These are phyloP conservation scores for Sugiyamaella novakii DNA, from an alignment of 1,139 yeast genomes.

Conservation along the genomic window DNA sequence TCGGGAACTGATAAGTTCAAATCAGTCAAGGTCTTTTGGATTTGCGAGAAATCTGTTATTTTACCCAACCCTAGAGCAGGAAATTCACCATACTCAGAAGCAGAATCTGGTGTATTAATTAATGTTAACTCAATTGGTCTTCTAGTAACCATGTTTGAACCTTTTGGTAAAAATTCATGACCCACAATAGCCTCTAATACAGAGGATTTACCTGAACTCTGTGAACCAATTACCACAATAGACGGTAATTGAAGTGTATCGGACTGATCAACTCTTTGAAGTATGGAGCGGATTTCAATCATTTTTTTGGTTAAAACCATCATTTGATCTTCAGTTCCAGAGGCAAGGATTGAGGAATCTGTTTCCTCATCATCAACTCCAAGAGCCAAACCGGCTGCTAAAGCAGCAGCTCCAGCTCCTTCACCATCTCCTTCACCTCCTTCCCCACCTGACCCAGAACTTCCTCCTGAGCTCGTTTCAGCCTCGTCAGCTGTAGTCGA, in stretches of 20 bases:
- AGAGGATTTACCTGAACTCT: slow-evolving; percentile 94
- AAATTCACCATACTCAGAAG: slow-evolving; percentile 89
- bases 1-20: slow-evolving; percentile 91
- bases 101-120: slow-evolving; percentile 78
- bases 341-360: slow-evolving; percentile 36
- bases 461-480: slow-evolving; percentile 16
- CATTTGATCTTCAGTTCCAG: slow-evolving; percentile 50
- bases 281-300: slow-evolving; percentile 88
- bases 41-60: slow-evolving; percentile 83
- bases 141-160: slow-evolving; percentile 93
- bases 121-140: slow-evolving; percentile 93
- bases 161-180: slow-evolving; percentile 91
- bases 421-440: slow-evolving; percentile 25
- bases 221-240: slow-evolving; percentile 96
- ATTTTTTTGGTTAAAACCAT: slow-evolving; percentile 86
- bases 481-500: slow-evolving; percentile 10
- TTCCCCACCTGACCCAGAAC: slow-evolving; percentile 16
- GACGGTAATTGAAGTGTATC: slow-evolving; percentile 85
- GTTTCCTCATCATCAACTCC: slow-evolving; percentile 36
- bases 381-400: slow-evolving; percentile 40
- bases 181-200: slow-evolving; percentile 94
- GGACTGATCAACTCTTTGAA: slow-evolving; percentile 74
- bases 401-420: slow-evolving; percentile 40
- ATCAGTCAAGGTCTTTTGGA: slow-evolving; percentile 81
- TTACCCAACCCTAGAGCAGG: slow-evolving; percentile 84